Conservation (phyloP, 2,329 filamentous ascomycete genomes). For the Colletotrichum kahawae region DNA sequence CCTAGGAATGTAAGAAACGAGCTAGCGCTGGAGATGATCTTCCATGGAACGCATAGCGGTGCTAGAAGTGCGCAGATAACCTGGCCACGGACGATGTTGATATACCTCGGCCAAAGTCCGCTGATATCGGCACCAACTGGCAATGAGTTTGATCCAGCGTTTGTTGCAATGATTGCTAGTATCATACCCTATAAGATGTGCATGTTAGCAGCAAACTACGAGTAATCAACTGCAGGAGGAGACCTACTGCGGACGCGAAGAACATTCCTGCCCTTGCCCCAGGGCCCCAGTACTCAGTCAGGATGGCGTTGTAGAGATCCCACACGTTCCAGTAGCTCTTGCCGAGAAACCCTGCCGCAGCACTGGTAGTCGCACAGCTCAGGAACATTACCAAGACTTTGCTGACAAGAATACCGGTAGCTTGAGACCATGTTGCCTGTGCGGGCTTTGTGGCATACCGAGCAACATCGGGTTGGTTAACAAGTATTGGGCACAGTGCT, state of each 20-base stretch:
- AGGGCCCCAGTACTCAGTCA: slow-evolving; percentile 41
- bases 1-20: slow-evolving; percentile 29
- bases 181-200: background rate
- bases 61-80: slow-evolving; percentile 34
- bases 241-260: slow-evolving; percentile 32
- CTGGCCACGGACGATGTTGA: slow-evolving; percentile 36
- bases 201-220: fast-evolving
- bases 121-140: slow-evolving; percentile 37
- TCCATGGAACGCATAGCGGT: slow-evolving; percentile 36
- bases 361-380: slow-evolving; percentile 42
- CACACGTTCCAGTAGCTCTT: slow-evolving; percentile 48
- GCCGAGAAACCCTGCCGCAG: slow-evolving; percentile 35
- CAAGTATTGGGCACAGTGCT: slow-evolving; percentile 35
- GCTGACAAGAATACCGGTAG: slow-evolving; percentile 17
- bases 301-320: slow-evolving; percentile 45
- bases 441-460: slow-evolving; percentile 34
- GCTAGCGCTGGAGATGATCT: slow-evolving; percentile 26
- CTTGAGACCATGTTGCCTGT: slow-evolving; percentile 34
- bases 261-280: slow-evolving; percentile 43
- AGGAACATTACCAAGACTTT: slow-evolving; percentile 43
- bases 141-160: slow-evolving; percentile 32
- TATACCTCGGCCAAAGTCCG: slow-evolving; percentile 30
- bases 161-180: slow-evolving; percentile 21
- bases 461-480: slow-evolving; percentile 47
- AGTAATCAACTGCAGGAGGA: no score